A percentile compares a stretch with the other conserved stretches of the same genome.
Evolutionary conservation across 163 green algal species (phyloP).

Genomic region (Volvox carteri): DNA sequence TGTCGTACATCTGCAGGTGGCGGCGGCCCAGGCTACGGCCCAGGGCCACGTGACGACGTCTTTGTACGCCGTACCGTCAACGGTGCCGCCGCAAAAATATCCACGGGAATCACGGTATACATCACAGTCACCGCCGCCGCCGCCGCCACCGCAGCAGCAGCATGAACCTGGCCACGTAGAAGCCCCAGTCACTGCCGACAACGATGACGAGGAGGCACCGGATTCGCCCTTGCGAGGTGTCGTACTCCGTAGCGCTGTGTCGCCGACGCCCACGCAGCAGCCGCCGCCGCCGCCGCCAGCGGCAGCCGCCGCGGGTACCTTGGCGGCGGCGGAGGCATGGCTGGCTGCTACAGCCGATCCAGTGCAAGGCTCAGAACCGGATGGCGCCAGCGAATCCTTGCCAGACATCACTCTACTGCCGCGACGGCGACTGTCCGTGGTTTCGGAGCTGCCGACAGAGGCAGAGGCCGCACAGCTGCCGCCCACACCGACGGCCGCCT

Average conservation of each 20-base stretch:
- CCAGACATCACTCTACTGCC: slow-evolving; percentile 28
- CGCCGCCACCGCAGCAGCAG: neutral
- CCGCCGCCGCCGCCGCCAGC: neutral
- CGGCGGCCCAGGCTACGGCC: neutral
- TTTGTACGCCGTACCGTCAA: slow-evolving; percentile 1
- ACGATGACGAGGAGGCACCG: neutral
- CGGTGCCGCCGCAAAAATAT: neutral
- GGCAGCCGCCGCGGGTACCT: neutral
- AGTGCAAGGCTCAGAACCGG: neutral
- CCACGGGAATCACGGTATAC: too few relatives aligned
- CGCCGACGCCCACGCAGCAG: neutral
- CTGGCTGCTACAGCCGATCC: neutral
- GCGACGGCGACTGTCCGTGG: neutral
- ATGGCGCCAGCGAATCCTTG: neutral
- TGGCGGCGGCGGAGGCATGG: slow-evolving; percentile 39
- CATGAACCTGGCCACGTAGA: neutral
- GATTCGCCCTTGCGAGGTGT: slow-evolving; percentile 38
- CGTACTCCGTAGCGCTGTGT: neutral
- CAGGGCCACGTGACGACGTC: neutral
- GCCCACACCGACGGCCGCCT: neutral
- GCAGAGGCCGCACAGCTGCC: neutral
- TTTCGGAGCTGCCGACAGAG: neutral
- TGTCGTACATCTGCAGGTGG: too few relatives aligned
- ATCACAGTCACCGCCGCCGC: neutral
- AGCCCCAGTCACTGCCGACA: neutral